phyloP scores from a whole-genome alignment of 179 eudicot species.

The Beta corolliflora region DNA sequence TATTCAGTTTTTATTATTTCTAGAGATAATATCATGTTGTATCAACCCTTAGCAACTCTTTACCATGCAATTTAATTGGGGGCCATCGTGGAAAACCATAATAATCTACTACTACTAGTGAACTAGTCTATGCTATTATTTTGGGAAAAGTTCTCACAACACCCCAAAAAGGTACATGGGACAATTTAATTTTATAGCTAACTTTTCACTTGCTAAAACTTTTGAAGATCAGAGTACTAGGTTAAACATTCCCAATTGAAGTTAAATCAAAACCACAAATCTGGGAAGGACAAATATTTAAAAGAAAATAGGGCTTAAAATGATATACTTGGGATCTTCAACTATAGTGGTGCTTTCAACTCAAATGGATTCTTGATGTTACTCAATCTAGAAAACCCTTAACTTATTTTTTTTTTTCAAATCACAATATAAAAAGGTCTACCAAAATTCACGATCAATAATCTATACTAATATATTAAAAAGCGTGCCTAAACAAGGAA shows the following conservation, averaged over 20 bases:
- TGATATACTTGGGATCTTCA: too few relatives aligned
- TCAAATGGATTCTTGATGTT: neutral
- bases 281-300: neutral
- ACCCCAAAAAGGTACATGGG: neutral
- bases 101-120: neutral
- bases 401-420: neutral
- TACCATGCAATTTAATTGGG: neutral
- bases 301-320: too few relatives aligned
- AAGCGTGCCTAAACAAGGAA: too few relatives aligned
- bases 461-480: too few relatives aligned
- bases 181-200: neutral
- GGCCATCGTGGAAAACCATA: neutral
- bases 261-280: neutral
- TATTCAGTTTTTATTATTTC: too few relatives aligned
- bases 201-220: neutral
- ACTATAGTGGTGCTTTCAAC: neutral
- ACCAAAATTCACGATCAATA: conserved; percentile 6
- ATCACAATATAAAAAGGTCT: neutral
- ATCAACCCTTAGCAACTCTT: too few relatives aligned
- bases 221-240: neutral
- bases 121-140: neutral
- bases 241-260: neutral
- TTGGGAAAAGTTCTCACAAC: neutral
- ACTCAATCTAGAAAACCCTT: neutral
- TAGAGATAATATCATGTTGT: too few relatives aligned